Evolutionary conservation across 305 asterid species (phyloP).

Genomic region (Solanum hybrid): DNA sequence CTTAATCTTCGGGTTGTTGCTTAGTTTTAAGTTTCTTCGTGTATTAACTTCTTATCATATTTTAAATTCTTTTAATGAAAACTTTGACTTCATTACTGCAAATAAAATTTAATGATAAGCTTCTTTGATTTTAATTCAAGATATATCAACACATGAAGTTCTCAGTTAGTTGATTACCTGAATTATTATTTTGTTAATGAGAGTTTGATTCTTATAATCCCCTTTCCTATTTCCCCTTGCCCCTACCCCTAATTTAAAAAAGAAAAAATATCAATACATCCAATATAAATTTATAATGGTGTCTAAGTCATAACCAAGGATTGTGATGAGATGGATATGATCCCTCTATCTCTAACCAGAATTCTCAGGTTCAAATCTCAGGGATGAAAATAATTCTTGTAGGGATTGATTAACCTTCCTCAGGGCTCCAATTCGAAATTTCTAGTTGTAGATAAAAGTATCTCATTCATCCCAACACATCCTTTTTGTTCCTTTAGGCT

Average conservation of each 20-base stretch:
- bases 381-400: neutral
- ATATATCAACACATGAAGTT: neutral
- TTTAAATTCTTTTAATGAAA: no score
- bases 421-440: neutral
- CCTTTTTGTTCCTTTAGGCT: neutral
- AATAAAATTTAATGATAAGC: neutral
- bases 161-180: neutral
- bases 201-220: neutral
- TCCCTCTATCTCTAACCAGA: neutral
- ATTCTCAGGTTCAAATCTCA: fast-evolving
- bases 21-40: neutral
- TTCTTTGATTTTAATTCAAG: neutral
- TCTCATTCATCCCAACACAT: neutral
- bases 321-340: neutral
- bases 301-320: neutral
- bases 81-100: no score
- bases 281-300: neutral
- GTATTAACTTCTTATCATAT: neutral
- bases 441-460: neutral
- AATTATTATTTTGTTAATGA: no score
- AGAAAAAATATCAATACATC: neutral
- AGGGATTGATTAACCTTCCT: neutral
- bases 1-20: neutral
- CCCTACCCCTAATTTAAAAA: neutral
- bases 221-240: neutral